Conservation (phyloP, 2,329 filamentous ascomycete genomes). For the Bipolaris gigantea region DNA sequence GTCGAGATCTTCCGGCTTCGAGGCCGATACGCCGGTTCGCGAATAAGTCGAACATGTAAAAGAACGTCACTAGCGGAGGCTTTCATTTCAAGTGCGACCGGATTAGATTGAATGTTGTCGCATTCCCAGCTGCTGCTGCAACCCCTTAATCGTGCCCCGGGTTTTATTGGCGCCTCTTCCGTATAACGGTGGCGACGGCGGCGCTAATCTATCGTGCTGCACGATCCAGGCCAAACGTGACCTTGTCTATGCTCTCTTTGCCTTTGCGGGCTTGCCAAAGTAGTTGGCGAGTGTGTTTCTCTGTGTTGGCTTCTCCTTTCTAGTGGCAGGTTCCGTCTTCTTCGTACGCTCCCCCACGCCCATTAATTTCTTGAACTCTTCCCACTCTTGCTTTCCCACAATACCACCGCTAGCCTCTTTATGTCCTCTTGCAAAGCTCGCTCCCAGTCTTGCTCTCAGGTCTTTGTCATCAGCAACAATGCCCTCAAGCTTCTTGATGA, state of each 20-base stretch:
- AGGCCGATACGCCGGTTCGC: not conserved
- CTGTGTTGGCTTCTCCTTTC: constrained; percentile 34
- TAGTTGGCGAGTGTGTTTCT: constrained; percentile 42
- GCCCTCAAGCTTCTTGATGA: constrained; percentile 60
- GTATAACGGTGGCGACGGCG: not conserved
- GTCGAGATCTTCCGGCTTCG: not conserved
- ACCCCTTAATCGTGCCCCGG: not conserved
- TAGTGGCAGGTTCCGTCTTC: constrained; percentile 41
- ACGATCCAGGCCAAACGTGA: not conserved
- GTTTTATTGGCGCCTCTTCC: constrained; percentile 11
- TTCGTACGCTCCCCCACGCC: constrained; percentile 59
- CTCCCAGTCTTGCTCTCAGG: constrained; percentile 57
- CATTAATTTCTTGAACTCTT: constrained; percentile 64
- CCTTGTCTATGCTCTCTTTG: not conserved
- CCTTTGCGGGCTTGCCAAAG: constrained; percentile 26
- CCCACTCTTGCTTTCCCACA: constrained; percentile 62
- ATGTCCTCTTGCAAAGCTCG: constrained; percentile 67
- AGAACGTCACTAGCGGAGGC: constrained; percentile 10
- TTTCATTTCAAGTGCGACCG: not conserved
- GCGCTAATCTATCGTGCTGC: not conserved
- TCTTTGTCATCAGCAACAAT: constrained; percentile 50
- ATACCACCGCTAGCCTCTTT: constrained; percentile 70
- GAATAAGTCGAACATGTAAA: not conserved
- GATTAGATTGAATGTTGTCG: constrained; percentile 12
- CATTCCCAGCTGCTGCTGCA: not conserved